Evolutionary conservation across 2,329 filamentous ascomycete genomes (phyloP), one percentile per base, ranked within the genome.

Genomic region (Pseudocercospora fijiensis): DNA sequence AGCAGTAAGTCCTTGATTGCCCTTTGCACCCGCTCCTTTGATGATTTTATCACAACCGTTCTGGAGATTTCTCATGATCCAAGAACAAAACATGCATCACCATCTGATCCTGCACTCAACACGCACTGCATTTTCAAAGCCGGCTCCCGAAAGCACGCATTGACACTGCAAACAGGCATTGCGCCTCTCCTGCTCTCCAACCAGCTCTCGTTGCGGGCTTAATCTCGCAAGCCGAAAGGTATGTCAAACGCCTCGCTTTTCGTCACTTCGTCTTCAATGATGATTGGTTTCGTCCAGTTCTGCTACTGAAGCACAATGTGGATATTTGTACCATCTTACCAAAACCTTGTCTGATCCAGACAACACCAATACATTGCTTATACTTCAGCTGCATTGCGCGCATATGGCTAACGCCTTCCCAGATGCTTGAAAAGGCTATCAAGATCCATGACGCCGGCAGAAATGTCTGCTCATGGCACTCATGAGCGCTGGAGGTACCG

Each of bases 221-320:
- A 13, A 41, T 41, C 4, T 18, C 16, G 16, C 2, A 16, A 3
- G 2, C 11, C 49, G 22, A 62, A 60, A 65, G 65, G 68, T 73
- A 72, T 47, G 67, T 45, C 41, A 11, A n/a, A 37, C 10, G n/a
- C 11, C 49, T 47, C 37, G 33, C 33, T 30, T 47, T 64, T 53
- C 51, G 45, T 13, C 27, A 47, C 18, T 37, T 60, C 24, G 49
- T 51, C 65, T 71, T 70, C 61, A 57, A 73, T 76, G 75, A 77
- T 77, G 75, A 77, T 72, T 72, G 75, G 75, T 76, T 77, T 70
- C 69, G 71, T 77, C 72, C 75, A 77, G 75, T 77, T 77, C 75
- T 77, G 75, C 75, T 77, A 72, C 75, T 66, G 71, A 77, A 75
- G 62, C 63, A 71, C 63, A 66, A 70, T 77, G 75, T 75, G 63